Percentiles rank a stretch among this genome's conserved stretches.
Evolutionary conservation across 768 basidiomycete genomes (phyloP).

Genomic region (Boletus sp.): DNA sequence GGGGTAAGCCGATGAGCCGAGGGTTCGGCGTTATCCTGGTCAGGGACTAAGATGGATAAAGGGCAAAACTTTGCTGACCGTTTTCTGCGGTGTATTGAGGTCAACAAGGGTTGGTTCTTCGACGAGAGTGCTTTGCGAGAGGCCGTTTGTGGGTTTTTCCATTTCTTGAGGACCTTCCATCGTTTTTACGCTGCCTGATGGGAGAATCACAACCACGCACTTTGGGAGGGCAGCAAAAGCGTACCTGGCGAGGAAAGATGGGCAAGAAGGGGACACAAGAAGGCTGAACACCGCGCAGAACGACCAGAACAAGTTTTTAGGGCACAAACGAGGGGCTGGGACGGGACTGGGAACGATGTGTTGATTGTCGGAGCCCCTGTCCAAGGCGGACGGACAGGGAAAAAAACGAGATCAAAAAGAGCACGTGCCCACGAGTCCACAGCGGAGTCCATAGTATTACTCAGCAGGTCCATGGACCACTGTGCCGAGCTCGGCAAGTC

Average conservation of each 20-base stretch:
- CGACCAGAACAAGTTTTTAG: conserved; percentile 17
- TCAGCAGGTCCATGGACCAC: conserved; percentile 29
- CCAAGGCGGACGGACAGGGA: conserved; percentile 33
- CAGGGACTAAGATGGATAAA: conserved; percentile 28
- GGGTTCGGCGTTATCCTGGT: conserved; percentile 29
- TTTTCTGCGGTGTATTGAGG: conserved; percentile 25
- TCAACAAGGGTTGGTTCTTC: conserved; percentile 28
- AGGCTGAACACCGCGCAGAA: background rate
- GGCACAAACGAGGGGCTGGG: conserved; percentile 9
- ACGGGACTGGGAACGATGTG: conserved; percentile 23
- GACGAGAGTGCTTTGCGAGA: background rate
- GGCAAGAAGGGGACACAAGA: background rate
- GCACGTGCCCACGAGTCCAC: conserved; percentile 29
- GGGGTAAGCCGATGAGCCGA: conserved; percentile 20
- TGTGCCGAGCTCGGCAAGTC: conserved; percentile 13
- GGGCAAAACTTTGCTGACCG: conserved; percentile 28
- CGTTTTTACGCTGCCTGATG: conserved; percentile 32
- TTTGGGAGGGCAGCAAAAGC: background rate
- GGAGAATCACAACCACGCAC: conserved; percentile 21
- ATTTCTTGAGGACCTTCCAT: conserved; percentile 26
- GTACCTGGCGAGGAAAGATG: conserved; percentile 12
- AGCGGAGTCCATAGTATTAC: conserved; percentile 11
- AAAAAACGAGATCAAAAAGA: conserved; percentile 35
- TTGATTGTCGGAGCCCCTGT: conserved; percentile 39
- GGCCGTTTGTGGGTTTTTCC: conserved; percentile 18